These are phyloP conservation scores for Clavariopsis aquatica DNA, from an alignment of 495 filamentous ascomycete species.

Conservation along the genomic window DNA sequence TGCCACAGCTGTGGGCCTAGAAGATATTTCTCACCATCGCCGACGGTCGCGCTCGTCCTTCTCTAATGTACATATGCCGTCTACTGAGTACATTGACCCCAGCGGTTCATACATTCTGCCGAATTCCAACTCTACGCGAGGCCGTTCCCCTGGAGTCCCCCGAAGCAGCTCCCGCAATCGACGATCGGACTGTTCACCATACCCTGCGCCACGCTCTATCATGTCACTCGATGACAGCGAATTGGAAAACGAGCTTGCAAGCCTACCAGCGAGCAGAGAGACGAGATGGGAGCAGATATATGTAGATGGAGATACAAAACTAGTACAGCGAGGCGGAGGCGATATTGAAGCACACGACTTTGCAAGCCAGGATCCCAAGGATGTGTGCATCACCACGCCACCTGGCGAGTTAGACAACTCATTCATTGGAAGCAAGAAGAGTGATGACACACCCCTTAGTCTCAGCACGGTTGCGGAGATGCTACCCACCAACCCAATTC, in stretches of 20 bases:
- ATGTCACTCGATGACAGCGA: slow-evolving; percentile 36
- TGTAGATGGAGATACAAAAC: slow-evolving; percentile 32
- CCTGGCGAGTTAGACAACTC: slow-evolving; percentile 28
- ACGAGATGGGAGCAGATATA: slow-evolving; percentile 38
- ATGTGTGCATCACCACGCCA: slow-evolving; percentile 33
- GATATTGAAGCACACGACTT: slow-evolving; percentile 28
- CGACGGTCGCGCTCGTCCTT: slow-evolving; percentile 29
- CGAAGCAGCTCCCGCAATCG: slow-evolving; percentile 25
- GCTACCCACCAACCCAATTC: background rate
- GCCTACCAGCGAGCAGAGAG: slow-evolving; percentile 33
- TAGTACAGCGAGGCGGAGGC: slow-evolving; percentile 21
- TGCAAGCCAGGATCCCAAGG: slow-evolving; percentile 17
- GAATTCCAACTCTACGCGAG: slow-evolving; percentile 25
- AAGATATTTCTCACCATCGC: slow-evolving; percentile 38
- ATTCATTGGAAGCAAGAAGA: slow-evolving; percentile 14
- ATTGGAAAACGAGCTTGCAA: slow-evolving; percentile 31
- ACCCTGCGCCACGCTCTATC: slow-evolving; percentile 26
- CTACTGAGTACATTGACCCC: slow-evolving; percentile 42
- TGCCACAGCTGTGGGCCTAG: slow-evolving; percentile 37
- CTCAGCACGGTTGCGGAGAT: slow-evolving; percentile 27
- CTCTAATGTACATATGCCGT: slow-evolving; percentile 37
- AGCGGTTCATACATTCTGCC: slow-evolving; percentile 42
- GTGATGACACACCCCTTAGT: slow-evolving; percentile 25
- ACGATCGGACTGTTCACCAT: slow-evolving; percentile 25
- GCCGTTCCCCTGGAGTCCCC: slow-evolving; percentile 32